Conservation (phyloP, 2,329 filamentous ascomycete species). For the Zasmidium citrigriseum region DNA sequence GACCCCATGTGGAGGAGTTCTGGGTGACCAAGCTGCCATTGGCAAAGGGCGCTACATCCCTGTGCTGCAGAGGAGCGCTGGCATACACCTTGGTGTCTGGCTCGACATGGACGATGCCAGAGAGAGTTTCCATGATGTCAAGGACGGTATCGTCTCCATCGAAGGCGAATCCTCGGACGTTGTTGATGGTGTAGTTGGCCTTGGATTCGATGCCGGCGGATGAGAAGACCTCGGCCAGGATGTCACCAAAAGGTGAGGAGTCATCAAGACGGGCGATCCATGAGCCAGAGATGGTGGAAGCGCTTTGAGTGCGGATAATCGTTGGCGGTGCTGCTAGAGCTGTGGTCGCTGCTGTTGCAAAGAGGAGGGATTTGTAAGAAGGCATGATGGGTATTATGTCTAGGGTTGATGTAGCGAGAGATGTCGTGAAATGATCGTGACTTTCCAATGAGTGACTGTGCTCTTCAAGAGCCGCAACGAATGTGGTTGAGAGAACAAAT, state of each 20-base stretch:
- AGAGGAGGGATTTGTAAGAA: neutral
- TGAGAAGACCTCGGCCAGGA: slow-evolving; percentile 16
- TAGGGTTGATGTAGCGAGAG: neutral
- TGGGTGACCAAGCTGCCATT: slow-evolving; percentile 15
- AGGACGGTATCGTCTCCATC: slow-evolving; percentile 37
- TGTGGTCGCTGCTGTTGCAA: too few relatives aligned
- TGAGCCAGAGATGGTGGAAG: slow-evolving; percentile 17
- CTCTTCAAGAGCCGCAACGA: neutral
- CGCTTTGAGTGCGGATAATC: slow-evolving; percentile 18
- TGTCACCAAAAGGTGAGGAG: slow-evolving; percentile 11
- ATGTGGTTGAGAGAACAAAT: neutral
- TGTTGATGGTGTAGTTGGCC: slow-evolving; percentile 40
- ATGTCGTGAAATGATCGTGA: neutral
- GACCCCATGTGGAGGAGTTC: slow-evolving; percentile 23
- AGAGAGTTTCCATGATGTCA: slow-evolving; percentile 25
- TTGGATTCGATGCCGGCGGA: slow-evolving; percentile 19
- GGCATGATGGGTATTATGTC: too few relatives aligned
- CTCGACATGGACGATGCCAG: slow-evolving; percentile 43
- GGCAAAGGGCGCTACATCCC: neutral
- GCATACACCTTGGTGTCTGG: slow-evolving; percentile 40
- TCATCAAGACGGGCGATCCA: slow-evolving; percentile 23
- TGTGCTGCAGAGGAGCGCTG: slow-evolving; percentile 21
- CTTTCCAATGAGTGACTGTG: neutral
- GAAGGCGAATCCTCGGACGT: slow-evolving; percentile 41
- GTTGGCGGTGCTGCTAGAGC: slow-evolving; percentile 6